phyloP scores from a whole-genome alignment of 2,329 filamentous ascomycete species.

The Colletotrichum sp. region DNA sequence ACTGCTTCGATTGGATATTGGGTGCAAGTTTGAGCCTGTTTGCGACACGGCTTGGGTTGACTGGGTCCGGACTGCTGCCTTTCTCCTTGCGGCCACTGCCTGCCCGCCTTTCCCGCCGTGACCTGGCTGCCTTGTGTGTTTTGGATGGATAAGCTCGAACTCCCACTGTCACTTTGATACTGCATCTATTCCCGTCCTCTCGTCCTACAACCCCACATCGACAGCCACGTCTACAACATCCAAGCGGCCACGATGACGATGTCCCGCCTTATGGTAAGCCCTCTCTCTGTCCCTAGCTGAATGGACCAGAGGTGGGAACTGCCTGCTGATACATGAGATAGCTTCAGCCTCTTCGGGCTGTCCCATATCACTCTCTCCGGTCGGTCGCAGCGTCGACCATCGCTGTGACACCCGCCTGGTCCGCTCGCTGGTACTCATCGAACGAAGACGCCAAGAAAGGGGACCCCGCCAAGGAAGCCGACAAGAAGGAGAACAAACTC shows the following conservation, averaged over 20 bases:
- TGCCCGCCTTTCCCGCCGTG: background rate
- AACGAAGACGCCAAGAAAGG: background rate
- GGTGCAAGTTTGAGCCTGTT: background rate
- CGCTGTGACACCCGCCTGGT: background rate
- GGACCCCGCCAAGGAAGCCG: background rate
- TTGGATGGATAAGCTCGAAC: background rate
- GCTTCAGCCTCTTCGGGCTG: background rate
- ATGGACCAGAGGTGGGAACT: background rate
- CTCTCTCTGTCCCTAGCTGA: background rate
- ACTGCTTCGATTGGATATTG: background rate
- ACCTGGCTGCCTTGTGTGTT: background rate
- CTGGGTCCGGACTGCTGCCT: background rate
- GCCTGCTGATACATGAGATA: background rate
- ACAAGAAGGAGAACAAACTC: background rate
- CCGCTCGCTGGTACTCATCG: background rate
- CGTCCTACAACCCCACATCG: background rate
- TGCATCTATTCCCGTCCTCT: background rate
- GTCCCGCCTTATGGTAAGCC: constrained; percentile 6
- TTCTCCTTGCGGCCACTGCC: background rate
- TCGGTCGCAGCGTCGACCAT: background rate
- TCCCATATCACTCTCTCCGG: background rate
- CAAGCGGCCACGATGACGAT: background rate
- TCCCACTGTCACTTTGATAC: background rate
- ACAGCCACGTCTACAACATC: background rate
- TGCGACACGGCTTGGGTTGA: background rate